Base-by-base conservation (phyloP, 129 eudicot genomes). In the Centaurea solstitialis region DNA sequence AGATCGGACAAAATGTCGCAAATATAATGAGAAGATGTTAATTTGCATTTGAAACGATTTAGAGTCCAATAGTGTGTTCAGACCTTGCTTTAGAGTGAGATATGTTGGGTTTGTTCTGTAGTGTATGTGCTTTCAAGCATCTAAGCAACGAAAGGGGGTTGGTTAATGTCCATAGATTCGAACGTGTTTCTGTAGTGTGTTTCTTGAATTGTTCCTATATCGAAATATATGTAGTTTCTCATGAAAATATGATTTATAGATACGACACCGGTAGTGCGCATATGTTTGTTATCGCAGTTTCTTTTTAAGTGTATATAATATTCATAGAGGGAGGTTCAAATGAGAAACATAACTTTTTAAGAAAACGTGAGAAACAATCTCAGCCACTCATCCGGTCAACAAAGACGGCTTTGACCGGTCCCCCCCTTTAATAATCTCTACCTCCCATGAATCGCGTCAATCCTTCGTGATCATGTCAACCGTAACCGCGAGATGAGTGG, bases 1-100 rank as follows among this genome's bases (percentile, higher is more conserved):
- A 92, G 79, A 95, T 95, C 4, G 97, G 99, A 30, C 91, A 88
- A 79, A 95, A 95, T 84, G 93, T 95, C 1, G 94, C 90, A 1
- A 88, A 81, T 79, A 86, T 95, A 77, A 89, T 95, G 66, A 75
- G 86, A 70, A 91, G 91, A 79, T 92, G 98, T 76, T 95, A 76
- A 88, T 30, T 30, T 3, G 43, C 74, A 38, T 20, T 40, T 43
- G 47, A 67, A 28, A 12, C 68, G 53, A 68, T 47, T 50, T 2
- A 38, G 6, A 71, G 20, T 69, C 69, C 2, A 41, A 79, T 53
- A 53, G n/a, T 17, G 7, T 53, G 64, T 53, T 53, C 64, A 57
- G 9, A 6, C 65, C 65, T 9, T 57, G 6, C 9, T 57, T 57
- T 57, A 6, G 65, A 57, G 65, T 57, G 65, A 57, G 65, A n/a